Conservation (phyloP, 495 filamentous ascomycete species). For the Aspergillus carlsbadensis region DNA sequence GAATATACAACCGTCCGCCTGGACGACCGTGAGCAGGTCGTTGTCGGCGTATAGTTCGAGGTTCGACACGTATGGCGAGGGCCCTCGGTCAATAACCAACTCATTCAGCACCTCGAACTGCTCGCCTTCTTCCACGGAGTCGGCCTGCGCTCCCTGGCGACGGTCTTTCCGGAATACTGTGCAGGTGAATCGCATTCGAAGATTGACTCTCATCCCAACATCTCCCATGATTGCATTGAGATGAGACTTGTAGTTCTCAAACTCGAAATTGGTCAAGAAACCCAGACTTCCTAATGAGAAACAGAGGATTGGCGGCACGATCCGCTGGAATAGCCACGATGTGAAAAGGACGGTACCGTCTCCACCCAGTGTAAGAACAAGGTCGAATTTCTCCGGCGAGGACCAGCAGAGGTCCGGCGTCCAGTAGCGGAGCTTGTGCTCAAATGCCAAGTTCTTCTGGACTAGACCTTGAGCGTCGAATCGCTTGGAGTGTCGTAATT, state of each 20-base stretch:
- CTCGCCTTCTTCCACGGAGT: constrained; percentile 69
- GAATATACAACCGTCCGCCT: constrained; percentile 96
- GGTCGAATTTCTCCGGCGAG: constrained; percentile 84
- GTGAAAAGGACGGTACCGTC: constrained; percentile 93
- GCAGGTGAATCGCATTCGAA: constrained; percentile 97
- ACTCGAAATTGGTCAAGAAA: constrained; percentile 93
- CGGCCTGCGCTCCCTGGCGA: constrained; percentile 42
- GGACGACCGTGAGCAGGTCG: constrained; percentile 87
- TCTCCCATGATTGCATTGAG: constrained; percentile 86
- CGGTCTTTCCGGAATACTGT: constrained; percentile 72
- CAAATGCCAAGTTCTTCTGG: constrained; percentile 66
- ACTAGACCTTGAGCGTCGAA: constrained; percentile 77
- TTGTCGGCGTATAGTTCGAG: constrained; percentile 93
- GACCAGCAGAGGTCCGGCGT: constrained; percentile 91
- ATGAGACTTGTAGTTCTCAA: constrained; percentile 74
- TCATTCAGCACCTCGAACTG: constrained; percentile 97
- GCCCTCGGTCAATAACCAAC: constrained; percentile 94
- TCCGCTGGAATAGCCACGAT: constrained; percentile 89
- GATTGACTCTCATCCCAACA: constrained; percentile 87
- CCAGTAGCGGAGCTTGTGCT: constrained; percentile 87
- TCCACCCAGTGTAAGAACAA: constrained; percentile 88
- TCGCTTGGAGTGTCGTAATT: constrained; percentile 79
- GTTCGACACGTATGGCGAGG: constrained; percentile 94
- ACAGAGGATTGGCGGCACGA: constrained; percentile 85
- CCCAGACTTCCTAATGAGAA: constrained; percentile 88